Conservation (phyloP, 148 eudicot species). For the Diospyros lotus region DNA sequence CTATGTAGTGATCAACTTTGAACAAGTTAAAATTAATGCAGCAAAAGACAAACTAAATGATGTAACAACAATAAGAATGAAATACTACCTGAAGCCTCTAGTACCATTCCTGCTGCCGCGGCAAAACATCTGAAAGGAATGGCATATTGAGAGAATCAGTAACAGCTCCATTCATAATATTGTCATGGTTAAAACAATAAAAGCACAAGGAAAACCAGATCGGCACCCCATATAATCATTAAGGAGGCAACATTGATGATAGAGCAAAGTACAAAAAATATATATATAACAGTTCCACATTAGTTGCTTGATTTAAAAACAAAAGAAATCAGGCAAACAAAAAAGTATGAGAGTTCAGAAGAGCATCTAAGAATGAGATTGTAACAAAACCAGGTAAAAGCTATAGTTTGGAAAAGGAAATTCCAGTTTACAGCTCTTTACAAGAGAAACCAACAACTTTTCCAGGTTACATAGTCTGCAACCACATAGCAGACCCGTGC, state of each 20-base stretch:
- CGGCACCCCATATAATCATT: background rate
- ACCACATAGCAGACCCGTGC: too few relatives aligned
- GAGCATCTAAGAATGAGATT: background rate
- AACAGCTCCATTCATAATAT: too few relatives aligned
- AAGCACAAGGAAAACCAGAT: background rate
- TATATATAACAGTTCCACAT: background rate
- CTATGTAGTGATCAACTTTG: background rate
- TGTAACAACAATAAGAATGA: conserved; percentile 8
- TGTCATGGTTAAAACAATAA: background rate
- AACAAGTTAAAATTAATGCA: too few relatives aligned
- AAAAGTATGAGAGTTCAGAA: background rate
- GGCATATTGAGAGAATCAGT: conserved; percentile 11
- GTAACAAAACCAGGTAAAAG: background rate
- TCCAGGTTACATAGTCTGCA: too few relatives aligned
- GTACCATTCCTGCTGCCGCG: conserved; percentile 95
- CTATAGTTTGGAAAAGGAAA: background rate
- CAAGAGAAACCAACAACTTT: too few relatives aligned
- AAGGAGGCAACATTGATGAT: background rate
- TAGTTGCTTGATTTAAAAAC: background rate
- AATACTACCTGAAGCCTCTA: conserved; percentile 81
- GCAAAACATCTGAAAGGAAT: conserved; percentile 73
- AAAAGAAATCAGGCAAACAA: background rate
- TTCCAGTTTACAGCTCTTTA: too few relatives aligned
- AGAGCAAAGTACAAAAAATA: background rate
- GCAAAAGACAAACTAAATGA: background rate